Evolutionary conservation across 495 filamentous ascomycete species (phyloP), one percentile per base, ranked within the genome.

Genomic region (Aspergillus indologenus): DNA sequence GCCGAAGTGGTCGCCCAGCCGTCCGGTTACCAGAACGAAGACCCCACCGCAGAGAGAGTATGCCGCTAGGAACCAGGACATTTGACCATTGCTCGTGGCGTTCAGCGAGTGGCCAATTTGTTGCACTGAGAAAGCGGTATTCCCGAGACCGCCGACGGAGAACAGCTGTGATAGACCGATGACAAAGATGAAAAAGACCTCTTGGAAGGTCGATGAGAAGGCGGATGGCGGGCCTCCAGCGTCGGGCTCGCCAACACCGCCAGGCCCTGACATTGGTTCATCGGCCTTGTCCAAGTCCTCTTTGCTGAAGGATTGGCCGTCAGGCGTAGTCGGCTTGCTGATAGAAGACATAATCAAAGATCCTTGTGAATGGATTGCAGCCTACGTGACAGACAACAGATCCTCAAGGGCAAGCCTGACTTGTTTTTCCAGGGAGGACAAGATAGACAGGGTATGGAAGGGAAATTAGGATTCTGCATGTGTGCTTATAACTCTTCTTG

Each of bases 11-110:
- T 86, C 83, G 24, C 83, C 83, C 2, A 85, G 64, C 1, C 81
- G 74, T 8, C 83, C 83, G 6, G 78, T 77, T 14, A 84, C 69
- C 18, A 85, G 70, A 62, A 86, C 82, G 57, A 86, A 86, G 29
- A 82, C 82, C 31, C 83, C 83, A 24, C 81, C 75, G 0, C 81
- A 83, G 34, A 86, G 68, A 50, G 71, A 71, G 65, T 83, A 86
- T 0, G 72, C 76, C 0, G 82, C 81, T 43, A 81, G 65, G 46
- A 79, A 79, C 83, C 83, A 86, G 3, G 71, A 69, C 18, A 73
- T 54, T 18, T 65, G 62, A 2, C 54, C 65, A 55, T 65, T 67
- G 58, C 57, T 65, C 40, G 55, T 67, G 42, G 58, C 53, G 19
- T 61, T 54, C 14, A 68, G 61, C 12, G 63, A 29, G 17, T 29